Base-by-base conservation (phyloP, 345 rosid genomes). In the Mangifera indica region DNA sequence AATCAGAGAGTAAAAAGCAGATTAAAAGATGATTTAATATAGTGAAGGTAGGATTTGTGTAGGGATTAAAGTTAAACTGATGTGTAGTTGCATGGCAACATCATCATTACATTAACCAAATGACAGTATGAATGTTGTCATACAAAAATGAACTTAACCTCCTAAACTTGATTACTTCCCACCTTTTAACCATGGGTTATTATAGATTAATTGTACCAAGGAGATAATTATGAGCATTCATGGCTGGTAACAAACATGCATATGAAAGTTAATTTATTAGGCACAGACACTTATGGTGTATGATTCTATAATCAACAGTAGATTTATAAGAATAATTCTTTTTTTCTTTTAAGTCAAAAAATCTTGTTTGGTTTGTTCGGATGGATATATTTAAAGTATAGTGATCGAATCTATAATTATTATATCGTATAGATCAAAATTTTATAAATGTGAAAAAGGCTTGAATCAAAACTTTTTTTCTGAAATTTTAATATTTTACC, bases 81-180 rank as follows among this genome's bases (percentile, higher is more conserved):
- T 20, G 3, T 15, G 22, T 21, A 21, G 22, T 54, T 54, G 72
- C 54, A 42, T 24, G 72, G 54, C 40, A 22, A 69, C 22, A 24
- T 58, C 59, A 69, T 58, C 60, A 70, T 59, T 46, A 46, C 48
- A n/a, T n/a, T 48, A 59, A 60, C 12, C 63, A 40, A 25, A 57
- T 18, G 18, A 21, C 49, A 44, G 9, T 37, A 40, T n/a, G 52
- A 29, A n/a, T 37, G 52, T 29, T 24, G 13, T 67, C 59, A 18
- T 60, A 37, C n/a, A 18, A 52, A n/a, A 5, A 53, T 52, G 8
- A 37, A 0, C 9, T 7, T 5, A 6, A 37, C 42, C 42, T 37
- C 42, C 42, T 37, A 37, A 37, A 37, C 0, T 7, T 5, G 42
- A 37, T 37, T 4, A 6, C 63, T n/a, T 46, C 48, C 3, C 20